These are phyloP conservation scores for Taxawa tesnikishii DNA, from an alignment of 2,329 filamentous ascomycete species.

Conservation along the genomic window DNA sequence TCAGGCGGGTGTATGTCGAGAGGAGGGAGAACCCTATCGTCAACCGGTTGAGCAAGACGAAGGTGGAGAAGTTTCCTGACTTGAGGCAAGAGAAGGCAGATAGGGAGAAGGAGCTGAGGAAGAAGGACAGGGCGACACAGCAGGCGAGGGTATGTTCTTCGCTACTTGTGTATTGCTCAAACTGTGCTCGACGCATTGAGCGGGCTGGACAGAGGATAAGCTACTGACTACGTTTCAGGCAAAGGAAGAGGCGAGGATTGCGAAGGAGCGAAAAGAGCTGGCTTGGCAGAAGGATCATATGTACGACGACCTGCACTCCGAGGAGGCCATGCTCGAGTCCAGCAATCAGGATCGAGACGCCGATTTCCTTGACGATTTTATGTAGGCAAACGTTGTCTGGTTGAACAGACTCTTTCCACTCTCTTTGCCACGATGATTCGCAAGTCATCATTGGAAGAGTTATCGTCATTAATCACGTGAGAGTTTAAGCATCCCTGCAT, in stretches of 20 bases:
- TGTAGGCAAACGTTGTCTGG: slow-evolving; percentile 42
- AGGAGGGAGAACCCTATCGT: slow-evolving; percentile 80
- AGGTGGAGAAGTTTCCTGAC: slow-evolving; percentile 76
- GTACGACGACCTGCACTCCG: slow-evolving; percentile 82
- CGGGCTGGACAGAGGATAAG: slow-evolving; percentile 1
- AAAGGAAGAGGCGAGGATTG: slow-evolving; percentile 61
- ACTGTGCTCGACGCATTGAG: slow-evolving; percentile 19
- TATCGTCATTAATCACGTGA: too few species aligned
- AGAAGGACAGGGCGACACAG: slow-evolving; percentile 52
- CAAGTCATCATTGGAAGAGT: background rate
- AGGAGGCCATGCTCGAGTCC: slow-evolving; percentile 62
- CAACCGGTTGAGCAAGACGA: slow-evolving; percentile 97
- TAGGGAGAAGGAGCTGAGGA: slow-evolving; percentile 56
- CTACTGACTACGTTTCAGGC: slow-evolving; percentile 31
- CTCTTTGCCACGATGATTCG: background rate
- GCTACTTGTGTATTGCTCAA: background rate
- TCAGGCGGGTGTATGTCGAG: slow-evolving; percentile 69
- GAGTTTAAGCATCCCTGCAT: too few species aligned
- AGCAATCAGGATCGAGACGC: slow-evolving; percentile 78
- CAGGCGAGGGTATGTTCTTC: slow-evolving; percentile 46
- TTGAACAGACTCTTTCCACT: background rate
- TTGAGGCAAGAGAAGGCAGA: slow-evolving; percentile 73
- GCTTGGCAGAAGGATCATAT: slow-evolving; percentile 97
- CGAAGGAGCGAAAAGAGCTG: slow-evolving; percentile 73
- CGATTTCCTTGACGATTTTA: slow-evolving; percentile 84